Conservation (phyloP, 2,329 filamentous ascomycete genomes). For the Aphanoascus verrucosus region DNA sequence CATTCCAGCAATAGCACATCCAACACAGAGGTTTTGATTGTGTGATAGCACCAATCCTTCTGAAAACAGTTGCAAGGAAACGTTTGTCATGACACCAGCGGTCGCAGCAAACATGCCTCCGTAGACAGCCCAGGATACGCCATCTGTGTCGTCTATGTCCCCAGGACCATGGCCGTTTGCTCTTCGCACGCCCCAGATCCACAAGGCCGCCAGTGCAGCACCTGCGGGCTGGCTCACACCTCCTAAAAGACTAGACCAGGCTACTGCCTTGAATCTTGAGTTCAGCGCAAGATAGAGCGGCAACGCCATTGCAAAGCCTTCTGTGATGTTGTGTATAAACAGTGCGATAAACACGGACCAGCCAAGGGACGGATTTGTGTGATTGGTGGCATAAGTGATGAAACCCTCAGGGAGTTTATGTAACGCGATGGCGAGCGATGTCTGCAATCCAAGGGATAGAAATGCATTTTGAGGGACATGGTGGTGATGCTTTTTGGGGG, state of each 20-base stretch:
- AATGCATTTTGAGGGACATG: conserved; percentile 93
- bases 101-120: conserved; percentile 71
- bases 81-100: conserved; percentile 89
- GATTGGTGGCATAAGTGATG: conserved; percentile 93
- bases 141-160: conserved; percentile 22
- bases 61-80: conserved; percentile 77
- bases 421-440: conserved; percentile 83
- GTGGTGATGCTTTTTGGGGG: conserved; percentile 60
- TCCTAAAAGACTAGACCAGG: conserved; percentile 72
- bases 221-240: conserved; percentile 80
- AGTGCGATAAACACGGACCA: conserved; percentile 89
- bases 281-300: conserved; percentile 85
- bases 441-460: conserved; percentile 88
- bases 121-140: conserved; percentile 45
- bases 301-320: conserved; percentile 88
- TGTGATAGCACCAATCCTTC: conserved; percentile 70
- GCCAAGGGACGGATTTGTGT: conserved; percentile 79
- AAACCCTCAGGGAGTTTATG: conserved; percentile 87
- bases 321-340: conserved; percentile 96
- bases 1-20: conserved; percentile 52
- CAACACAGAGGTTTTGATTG: conserved; percentile 28
- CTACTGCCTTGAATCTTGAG: conserved; percentile 68
- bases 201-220: conserved; percentile 70
- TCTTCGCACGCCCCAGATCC: conserved; percentile 63
- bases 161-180: conserved; percentile 17